Evolutionary conservation across 2,329 filamentous ascomycete species (phyloP), one percentile per base, ranked within the genome.

Genomic region (Pseudodiploospora longispora): DNA sequence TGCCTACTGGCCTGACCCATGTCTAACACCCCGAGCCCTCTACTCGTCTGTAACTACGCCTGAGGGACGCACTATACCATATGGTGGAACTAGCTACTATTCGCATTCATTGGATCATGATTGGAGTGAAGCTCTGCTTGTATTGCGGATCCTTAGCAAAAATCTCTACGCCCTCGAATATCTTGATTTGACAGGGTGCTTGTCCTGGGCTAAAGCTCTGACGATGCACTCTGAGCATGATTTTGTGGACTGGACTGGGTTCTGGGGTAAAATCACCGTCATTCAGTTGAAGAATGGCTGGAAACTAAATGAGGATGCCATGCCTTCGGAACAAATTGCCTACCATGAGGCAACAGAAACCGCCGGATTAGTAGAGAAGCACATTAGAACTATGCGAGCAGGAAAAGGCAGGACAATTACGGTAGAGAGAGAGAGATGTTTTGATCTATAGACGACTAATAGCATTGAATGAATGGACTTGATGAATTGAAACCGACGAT

Each of bases 1-100:
- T 6, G 76, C 78, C 10, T 75, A 74, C 55, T 83, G 80, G 80
- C 79, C 80, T 1, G 69, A 72, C 40, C 80, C 80, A 2, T 70
- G 69, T 10, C 60, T 79, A n/a, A 77, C 76, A 2, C 74, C 75
- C 6, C 73, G 75, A 50, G 70, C 76, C 6, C 70, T 67, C 46
- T 64, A 64, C 28, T 61, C 74, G 1, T 69, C 71, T 2, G 59
- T 80, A 2, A 59, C 67, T 1, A 69, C 71, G 4, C 63, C 65
- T 4, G 60, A 67, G 30, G 74, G 67, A 29, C 62, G 54, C 30
- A 59, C 55, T 10, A 59, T 78, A 7, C 70, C 72, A 33, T 80
- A 79, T 49, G 69, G 73, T 32, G 75, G 71, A 12, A 79, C 76
- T 2, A 74, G 70, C 6, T 63, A 68, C 6, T 81, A 82, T 59